Evolutionary conservation across 441 rosid genomes (phyloP).

Genomic region (Aleurites moluccanus): DNA sequence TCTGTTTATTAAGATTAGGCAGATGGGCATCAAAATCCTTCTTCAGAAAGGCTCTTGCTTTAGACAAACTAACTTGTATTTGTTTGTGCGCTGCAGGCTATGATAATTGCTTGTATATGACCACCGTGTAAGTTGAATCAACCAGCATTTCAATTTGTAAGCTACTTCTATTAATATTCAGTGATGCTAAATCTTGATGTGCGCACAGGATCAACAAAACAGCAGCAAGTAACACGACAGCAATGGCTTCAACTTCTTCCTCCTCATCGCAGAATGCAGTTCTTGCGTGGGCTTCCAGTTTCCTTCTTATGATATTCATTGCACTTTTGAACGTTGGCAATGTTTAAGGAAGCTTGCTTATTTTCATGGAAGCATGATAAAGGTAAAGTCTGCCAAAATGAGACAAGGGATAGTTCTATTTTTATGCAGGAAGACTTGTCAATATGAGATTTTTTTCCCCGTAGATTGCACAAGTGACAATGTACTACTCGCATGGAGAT

Average conservation of each 20-base stretch:
- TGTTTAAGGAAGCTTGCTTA: constrained; percentile 3
- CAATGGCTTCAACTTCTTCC: constrained; percentile 46
- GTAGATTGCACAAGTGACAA: neutral
- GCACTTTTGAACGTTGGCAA: constrained; percentile 24
- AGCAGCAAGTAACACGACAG: constrained; percentile 54
- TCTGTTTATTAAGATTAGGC: neutral
- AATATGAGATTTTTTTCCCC: neutral
- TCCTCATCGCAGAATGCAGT: constrained; percentile 25
- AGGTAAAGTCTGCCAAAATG: neutral
- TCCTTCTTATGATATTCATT: constrained; percentile 32
- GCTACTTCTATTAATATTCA: too few relatives aligned
- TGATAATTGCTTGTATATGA: constrained; percentile 79
- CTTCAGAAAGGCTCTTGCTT: too few relatives aligned
- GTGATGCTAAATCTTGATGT: constrained; percentile 17
- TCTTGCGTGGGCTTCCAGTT: constrained; percentile 29
- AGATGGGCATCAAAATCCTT: too few relatives aligned
- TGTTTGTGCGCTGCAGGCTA: constrained; percentile 67
- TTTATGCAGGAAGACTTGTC: neutral
- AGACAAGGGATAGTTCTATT: neutral
- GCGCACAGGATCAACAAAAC: constrained; percentile 70
- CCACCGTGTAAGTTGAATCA: constrained; percentile 52
- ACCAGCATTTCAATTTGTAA: neutral
- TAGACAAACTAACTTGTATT: constrained; percentile 1
- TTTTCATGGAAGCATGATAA: neutral
- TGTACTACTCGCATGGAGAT: neutral